A percentile compares a stretch with the other conserved stretches of the same genome.
Conservation (phyloP, 768 basidiomycete species). For the Dentipellis sp. region DNA sequence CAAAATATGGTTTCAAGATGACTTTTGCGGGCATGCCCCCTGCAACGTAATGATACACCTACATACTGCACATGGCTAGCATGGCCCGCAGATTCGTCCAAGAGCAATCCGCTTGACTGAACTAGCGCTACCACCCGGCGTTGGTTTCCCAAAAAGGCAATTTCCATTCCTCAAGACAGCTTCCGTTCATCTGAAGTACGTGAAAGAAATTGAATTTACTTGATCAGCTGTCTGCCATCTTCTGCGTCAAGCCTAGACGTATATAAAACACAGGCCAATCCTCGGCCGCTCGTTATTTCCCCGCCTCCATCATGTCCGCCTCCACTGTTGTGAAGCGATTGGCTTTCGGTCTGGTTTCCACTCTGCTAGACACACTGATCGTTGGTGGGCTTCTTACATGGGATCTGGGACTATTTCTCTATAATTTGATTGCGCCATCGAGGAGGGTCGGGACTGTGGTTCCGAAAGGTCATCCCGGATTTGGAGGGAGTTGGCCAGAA, state of each 20-base stretch:
- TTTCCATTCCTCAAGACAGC: neutral
- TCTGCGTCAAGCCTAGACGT: neutral
- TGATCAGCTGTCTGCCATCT: neutral
- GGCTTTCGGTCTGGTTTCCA: neutral
- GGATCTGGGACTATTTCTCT: slow-evolving; percentile 42
- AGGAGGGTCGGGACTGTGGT: slow-evolving; percentile 46
- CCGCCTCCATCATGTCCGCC: neutral
- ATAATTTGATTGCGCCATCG: slow-evolving; percentile 43
- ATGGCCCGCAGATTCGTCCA: too few relatives aligned
- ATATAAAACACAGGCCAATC: too few relatives aligned
- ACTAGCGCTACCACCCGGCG: too few relatives aligned
- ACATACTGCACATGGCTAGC: too few relatives aligned
- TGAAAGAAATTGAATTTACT: neutral
- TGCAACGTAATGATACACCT: too few relatives aligned
- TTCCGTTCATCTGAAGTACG: neutral
- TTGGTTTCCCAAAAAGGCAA: neutral
- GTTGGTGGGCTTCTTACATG: slow-evolving; percentile 29
- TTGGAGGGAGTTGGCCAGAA: slow-evolving; percentile 60
- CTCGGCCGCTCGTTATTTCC: neutral
- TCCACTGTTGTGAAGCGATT: neutral
- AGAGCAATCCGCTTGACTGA: too few relatives aligned
- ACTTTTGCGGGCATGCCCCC: too few relatives aligned
- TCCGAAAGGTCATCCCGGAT: slow-evolving; percentile 44
- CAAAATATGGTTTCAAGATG: too few relatives aligned
- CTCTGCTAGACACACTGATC: slow-evolving; percentile 1